Evolutionary conservation across 306 rosid species (phyloP).

Genomic region (Acacia melanoxylon): DNA sequence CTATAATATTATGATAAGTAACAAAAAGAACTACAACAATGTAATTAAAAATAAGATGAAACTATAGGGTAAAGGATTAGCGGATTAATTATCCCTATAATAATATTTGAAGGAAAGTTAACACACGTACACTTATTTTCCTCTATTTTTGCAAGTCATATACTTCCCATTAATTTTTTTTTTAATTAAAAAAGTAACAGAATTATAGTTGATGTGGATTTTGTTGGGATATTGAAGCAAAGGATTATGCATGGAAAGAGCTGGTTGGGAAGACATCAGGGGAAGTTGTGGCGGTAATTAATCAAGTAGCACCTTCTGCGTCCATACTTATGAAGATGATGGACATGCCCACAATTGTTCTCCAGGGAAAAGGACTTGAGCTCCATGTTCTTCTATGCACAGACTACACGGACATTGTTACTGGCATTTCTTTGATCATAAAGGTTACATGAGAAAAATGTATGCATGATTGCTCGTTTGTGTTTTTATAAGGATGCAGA

Average conservation of each 20-base stretch:
- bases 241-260: neutral
- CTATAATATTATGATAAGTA: no score
- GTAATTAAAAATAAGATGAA: no score
- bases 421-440: neutral
- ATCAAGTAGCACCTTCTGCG: neutral
- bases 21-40: no score
- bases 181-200: neutral
- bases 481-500: no score
- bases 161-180: neutral
- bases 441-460: no score
- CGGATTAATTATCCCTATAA: no score
- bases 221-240: neutral
- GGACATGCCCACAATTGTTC: neutral
- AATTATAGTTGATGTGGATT: neutral
- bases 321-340: neutral
- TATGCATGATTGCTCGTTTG: no score
- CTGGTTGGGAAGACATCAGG: neutral
- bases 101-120: no score
- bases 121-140: no score
- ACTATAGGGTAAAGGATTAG: no score
- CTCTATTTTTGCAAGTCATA: neutral
- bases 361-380: neutral
- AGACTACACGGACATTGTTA: neutral
- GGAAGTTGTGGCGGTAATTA: neutral
- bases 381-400: neutral